These are phyloP conservation scores for Odonthalia washingtoniensis DNA, from an alignment of 31 red algal genomes.

Conservation along the genomic window DNA sequence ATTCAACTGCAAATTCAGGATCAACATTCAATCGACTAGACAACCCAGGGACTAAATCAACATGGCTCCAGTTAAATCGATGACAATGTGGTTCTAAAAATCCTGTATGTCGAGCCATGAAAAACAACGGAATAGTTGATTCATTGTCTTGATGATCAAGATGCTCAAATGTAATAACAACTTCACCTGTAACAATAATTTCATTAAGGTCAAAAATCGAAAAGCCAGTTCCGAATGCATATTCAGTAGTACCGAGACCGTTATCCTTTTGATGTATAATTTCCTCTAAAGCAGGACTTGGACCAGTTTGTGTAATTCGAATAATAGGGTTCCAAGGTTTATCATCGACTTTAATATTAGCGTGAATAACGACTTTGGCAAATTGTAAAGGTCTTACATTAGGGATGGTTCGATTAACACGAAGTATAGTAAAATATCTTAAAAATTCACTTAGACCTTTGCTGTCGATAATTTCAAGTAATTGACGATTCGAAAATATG, in stretches of 20 bases:
- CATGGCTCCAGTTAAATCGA: conserved; percentile 54
- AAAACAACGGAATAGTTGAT: conserved; percentile 81
- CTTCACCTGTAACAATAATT: conserved; percentile 75
- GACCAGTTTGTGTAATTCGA: conserved; percentile 69
- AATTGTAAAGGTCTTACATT: conserved; percentile 61
- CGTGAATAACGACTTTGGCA: conserved; percentile 79
- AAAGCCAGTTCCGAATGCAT: conserved; percentile 74
- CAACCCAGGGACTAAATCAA: conserved; percentile 78
- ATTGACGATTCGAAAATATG: conserved; percentile 67
- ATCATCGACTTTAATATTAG: conserved; percentile 66
- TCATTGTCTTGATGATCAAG: conserved; percentile 50
- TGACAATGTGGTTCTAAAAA: conserved; percentile 76
- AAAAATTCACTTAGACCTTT: conserved; percentile 71
- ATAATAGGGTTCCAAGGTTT: conserved; percentile 86
- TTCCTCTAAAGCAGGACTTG: background rate
- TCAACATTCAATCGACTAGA: conserved; percentile 57
- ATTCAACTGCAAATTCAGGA: conserved; percentile 63
- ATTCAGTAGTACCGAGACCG: conserved; percentile 49
- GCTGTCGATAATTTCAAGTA: conserved; percentile 52
- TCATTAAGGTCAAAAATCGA: conserved; percentile 73
- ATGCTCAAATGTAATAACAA: conserved; percentile 85
- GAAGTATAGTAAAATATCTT: conserved; percentile 76
- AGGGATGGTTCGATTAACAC: conserved; percentile 59
- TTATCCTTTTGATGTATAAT: conserved; percentile 2
- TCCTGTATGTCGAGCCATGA: conserved; percentile 76